Base-by-base conservation (phyloP, 257 asterid genomes). In the Nicotiana paniculata region DNA sequence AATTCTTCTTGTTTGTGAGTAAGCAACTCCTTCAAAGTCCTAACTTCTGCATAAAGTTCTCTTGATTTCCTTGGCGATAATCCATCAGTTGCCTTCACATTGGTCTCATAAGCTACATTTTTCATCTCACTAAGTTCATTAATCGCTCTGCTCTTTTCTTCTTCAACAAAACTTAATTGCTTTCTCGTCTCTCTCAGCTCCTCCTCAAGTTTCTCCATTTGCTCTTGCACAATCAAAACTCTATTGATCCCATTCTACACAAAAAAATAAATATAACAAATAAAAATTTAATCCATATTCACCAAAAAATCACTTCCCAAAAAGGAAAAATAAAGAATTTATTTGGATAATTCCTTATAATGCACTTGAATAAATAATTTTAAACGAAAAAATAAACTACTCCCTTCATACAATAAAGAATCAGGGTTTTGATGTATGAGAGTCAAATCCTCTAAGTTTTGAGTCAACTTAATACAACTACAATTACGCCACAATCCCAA, bases 201-300 rank as follows among this genome's bases (percentile, higher is more conserved):
- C 85, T 86, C 90, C 84, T 91, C 93, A 57, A 86, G 76, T 84
- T 87, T 90, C 63, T 82, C 88, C 85, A 83, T 87, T 55, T 88
- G 91, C 21, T 84, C 89, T 83, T 90, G 95, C 92, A 89, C 79
- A 30, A 87, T 57, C 80, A 66, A 35, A 17, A 53, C 51, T 78
- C 86, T 86, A 24, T 87, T 55, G n/a, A 24, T 84, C 53, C 68
- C 83, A 81, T 81, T 87, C 97, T 89, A 78, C 54, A 70, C 24
- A 51, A 5, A 66, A 7, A 39, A 3, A 76, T 48, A 5, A 3
- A 70, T 7, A 68, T 43, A 58, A 58, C n/a, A 57, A 57, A 57
- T 57, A 17, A 55, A 5, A 37, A 2, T 18, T 10, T 3, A 18
- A 2, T 62, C 64, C 32, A 62, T 62, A 26, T 10, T 10, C 68